These are phyloP conservation scores for Aspergillus versicolor DNA, from an alignment of 2,329 filamentous ascomycete genomes.

Conservation along the genomic window DNA sequence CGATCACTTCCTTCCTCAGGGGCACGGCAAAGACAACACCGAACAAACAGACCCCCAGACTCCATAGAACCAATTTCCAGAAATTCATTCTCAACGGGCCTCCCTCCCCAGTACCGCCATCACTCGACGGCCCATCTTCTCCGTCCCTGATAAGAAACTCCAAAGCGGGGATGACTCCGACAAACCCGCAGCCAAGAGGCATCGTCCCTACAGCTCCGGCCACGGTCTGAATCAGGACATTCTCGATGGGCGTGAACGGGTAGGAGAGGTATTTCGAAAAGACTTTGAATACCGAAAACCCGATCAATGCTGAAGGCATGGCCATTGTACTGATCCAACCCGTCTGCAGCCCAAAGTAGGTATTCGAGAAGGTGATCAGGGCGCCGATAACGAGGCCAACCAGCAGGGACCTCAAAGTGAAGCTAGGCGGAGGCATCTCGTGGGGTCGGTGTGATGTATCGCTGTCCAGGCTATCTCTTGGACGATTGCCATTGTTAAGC, in stretches of 20 bases:
- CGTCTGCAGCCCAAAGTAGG: constrained; percentile 97
- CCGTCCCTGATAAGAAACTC: constrained; percentile 77
- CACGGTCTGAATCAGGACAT: constrained; percentile 94
- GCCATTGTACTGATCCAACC: constrained; percentile 86
- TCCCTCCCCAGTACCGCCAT: constrained; percentile 70
- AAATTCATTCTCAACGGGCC: constrained; percentile 72
- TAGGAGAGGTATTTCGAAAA: constrained; percentile 69
- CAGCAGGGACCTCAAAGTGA: constrained; percentile 76
- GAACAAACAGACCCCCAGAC: constrained; percentile 90
- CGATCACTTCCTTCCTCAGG: constrained; percentile 84
- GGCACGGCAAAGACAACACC: constrained; percentile 96
- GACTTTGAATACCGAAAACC: constrained; percentile 88
- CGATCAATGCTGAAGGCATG: constrained; percentile 92
- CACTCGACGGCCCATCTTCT: constrained; percentile 75
- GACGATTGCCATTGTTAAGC: background rate
- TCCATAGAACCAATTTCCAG: constrained; percentile 83
- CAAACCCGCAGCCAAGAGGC: constrained; percentile 92
- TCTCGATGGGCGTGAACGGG: constrained; percentile 92
- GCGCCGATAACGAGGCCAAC: constrained; percentile 83
- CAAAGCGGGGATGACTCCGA: constrained; percentile 89
- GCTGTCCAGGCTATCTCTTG: background rate
- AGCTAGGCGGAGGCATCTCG: constrained; percentile 56
- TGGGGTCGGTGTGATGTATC: constrained; percentile 4
- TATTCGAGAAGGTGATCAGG: constrained; percentile 93
- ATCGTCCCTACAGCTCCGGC: constrained; percentile 95